Evolutionary conservation across 352 stramenopile species (phyloP), one percentile per base, ranked within the genome.

Genomic region (Pythium sukuiense): DNA sequence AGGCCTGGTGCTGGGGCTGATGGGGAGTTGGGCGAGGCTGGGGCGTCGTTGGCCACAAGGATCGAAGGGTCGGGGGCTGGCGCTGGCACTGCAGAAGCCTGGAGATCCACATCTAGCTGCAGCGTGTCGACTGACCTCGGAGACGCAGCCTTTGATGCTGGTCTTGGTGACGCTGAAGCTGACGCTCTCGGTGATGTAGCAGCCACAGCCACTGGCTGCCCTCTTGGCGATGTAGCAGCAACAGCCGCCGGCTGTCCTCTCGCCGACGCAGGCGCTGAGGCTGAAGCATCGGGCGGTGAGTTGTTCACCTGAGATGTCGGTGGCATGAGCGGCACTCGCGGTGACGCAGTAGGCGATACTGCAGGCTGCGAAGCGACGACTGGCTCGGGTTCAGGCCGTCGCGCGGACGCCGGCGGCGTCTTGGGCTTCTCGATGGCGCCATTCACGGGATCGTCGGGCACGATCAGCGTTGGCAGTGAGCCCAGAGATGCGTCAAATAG

Each of bases 361-460:
- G 32, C n/a, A 18, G 53, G 30, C 29, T 59, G 18, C 24, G 30
- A 18, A 29, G 41, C 27, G 8, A 14, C 18, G 1, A 6, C 33
- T 35, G 24, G 12, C 35, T 29, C 20, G 8, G 57, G 64, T 26
- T 49, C 29, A 16, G 33, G 30, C 2, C 39, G 30, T 2, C 45
- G 61, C 14, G 33, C 67, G 2, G n/a, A 67, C 27, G 18, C 58
- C 30, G 60, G 65, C n/a, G 57, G 79, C 6, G 83, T 88, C 73
- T 79, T 76, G 45, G 79, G 81, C n/a, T 78, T 76, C 71, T 90
- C 81, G 43, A 92, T 92, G 18, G 63, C 76, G 13, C 83, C 83
- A 11, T 72, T 85, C 56, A 83, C 62, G 4, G 83, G 83, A 48
- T 92, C 83, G 53, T 90, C 81, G 2, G 83, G 83, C 29, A 92